Conservation (phyloP, 2,329 filamentous ascomycete species). For the Aspergillus puulaauensis region DNA sequence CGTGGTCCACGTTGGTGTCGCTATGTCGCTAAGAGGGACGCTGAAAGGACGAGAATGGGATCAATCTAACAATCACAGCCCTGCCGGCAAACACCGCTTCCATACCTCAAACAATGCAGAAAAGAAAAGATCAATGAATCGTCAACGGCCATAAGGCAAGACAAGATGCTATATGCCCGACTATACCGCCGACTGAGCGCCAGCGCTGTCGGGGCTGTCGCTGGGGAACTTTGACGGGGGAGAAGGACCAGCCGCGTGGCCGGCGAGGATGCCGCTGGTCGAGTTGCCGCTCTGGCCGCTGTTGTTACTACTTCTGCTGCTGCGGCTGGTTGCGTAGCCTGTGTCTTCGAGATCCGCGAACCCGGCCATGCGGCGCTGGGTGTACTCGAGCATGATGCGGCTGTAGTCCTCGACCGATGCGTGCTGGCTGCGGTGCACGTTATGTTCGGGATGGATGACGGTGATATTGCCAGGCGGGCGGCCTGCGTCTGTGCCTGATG, state of each 20-base stretch:
- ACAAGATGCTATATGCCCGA: background rate
- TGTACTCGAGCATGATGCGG: constrained; percentile 40
- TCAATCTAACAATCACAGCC: background rate
- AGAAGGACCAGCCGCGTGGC: constrained; percentile 20
- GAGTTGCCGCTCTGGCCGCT: constrained; percentile 27
- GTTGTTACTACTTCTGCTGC: constrained; percentile 30
- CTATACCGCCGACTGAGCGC: background rate
- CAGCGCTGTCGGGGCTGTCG: constrained; percentile 1
- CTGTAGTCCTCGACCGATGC: constrained; percentile 39
- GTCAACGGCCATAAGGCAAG: background rate
- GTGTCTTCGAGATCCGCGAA: constrained; percentile 27
- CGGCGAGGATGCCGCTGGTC: constrained; percentile 19
- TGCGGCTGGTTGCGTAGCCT: constrained; percentile 23
- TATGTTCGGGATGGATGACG: constrained; percentile 17
- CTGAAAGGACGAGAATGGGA: background rate
- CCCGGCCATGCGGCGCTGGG: constrained; percentile 36
- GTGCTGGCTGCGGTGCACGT: constrained; percentile 20
- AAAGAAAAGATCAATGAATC: too few relatives aligned
- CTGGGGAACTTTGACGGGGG: constrained; percentile 14
- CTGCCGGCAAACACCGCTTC: background rate
- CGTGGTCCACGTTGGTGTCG: background rate
- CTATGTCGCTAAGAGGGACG: background rate
- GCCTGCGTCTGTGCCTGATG: constrained; percentile 17
- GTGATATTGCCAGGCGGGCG: constrained; percentile 19
- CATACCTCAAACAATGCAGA: background rate